These are phyloP conservation scores for Zygosaccharomyces siamensis DNA, from an alignment of 805 yeast genomes.

Conservation along the genomic window DNA sequence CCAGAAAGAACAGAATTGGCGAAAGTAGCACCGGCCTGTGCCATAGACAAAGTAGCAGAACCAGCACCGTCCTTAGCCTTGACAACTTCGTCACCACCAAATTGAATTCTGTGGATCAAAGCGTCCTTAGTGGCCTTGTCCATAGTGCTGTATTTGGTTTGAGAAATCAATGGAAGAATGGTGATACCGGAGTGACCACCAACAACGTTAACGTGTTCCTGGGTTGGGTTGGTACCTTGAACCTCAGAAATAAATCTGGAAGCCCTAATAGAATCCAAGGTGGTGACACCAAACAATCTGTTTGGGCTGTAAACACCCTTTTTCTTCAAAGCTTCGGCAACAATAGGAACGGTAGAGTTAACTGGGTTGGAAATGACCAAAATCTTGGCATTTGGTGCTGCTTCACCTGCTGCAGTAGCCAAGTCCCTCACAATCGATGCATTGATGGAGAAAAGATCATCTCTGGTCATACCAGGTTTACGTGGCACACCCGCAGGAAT, in stretches of 20 bases:
- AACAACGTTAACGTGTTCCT: conserved; percentile 78
- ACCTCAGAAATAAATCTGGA: conserved; percentile 68
- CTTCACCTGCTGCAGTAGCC: conserved; percentile 78
- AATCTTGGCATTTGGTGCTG: conserved; percentile 79
- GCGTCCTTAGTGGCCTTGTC: conserved; percentile 62
- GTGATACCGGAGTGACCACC: conserved; percentile 98
- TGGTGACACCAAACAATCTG: conserved; percentile 93
- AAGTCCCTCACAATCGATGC: conserved; percentile 92
- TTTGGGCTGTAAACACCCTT: conserved; percentile 87
- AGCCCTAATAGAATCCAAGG: conserved; percentile 86
- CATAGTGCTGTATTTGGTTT: conserved; percentile 59
- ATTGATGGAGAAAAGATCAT: conserved; percentile 91
- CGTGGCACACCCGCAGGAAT: conserved; percentile 98
- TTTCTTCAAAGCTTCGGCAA: conserved; percentile 83
- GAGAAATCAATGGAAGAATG: conserved; percentile 88
- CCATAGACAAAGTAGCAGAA: conserved; percentile 90
- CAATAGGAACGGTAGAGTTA: conserved; percentile 96
- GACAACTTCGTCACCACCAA: conserved; percentile 95
- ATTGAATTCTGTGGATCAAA: conserved; percentile 83
- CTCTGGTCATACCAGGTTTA: conserved; percentile 99
- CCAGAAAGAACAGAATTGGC: conserved; percentile 62
- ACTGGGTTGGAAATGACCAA: conserved; percentile 90
- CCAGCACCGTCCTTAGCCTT: conserved; percentile 93
- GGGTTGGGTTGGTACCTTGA: conserved; percentile 57
- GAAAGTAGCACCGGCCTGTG: conserved; percentile 81